Conservation (phyloP, 208 protist species). For the Naegleria fowleri region DNA sequence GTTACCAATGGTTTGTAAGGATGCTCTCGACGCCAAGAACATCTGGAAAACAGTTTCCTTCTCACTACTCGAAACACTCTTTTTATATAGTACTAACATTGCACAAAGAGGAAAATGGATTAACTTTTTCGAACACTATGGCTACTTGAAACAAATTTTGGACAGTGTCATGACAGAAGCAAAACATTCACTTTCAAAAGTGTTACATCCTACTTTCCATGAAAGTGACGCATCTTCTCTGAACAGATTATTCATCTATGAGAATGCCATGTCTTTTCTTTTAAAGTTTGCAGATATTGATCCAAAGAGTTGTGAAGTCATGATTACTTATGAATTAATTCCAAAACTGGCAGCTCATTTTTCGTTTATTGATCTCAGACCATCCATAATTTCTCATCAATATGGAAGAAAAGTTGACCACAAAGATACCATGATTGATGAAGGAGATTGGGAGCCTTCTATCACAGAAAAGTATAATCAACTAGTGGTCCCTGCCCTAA, state of each 20-base stretch:
- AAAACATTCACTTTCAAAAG: neutral
- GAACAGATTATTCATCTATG: neutral
- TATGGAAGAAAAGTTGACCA: neutral
- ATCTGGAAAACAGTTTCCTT: slow-evolving; percentile 5
- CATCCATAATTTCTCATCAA: neutral
- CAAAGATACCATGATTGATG: neutral
- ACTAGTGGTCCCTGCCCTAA: neutral
- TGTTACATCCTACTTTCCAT: neutral
- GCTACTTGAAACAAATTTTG: neutral
- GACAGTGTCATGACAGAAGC: neutral
- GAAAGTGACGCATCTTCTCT: neutral
- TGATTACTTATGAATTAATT: neutral
- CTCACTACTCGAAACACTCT: neutral
- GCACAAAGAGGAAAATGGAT: slow-evolving; percentile 11
- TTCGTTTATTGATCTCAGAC: neutral
- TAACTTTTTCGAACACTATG: neutral
- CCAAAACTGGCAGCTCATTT: neutral
- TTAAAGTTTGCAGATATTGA: neutral
- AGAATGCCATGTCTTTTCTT: neutral
- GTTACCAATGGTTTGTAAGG: neutral
- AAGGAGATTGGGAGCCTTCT: neutral
- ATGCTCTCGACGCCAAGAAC: neutral
- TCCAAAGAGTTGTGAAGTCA: neutral
- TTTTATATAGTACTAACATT: neutral
- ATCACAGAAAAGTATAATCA: neutral